Base-by-base conservation (phyloP, 2,329 filamentous ascomycete species). In the Alternaria sp. region DNA sequence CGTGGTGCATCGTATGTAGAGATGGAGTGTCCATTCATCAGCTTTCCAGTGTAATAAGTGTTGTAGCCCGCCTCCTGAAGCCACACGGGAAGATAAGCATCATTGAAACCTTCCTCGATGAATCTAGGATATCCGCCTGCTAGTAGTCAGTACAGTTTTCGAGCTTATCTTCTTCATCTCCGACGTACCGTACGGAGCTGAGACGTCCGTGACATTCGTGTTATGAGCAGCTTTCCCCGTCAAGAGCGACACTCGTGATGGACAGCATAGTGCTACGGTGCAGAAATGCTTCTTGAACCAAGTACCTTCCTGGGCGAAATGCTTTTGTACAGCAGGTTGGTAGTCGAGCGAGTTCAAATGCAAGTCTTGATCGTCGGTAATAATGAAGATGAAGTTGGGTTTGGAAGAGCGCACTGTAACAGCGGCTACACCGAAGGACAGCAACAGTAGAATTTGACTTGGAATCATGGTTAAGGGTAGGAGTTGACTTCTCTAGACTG, bases 11-110 rank as follows among this genome's bases (percentile, higher is more conserved):
- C 80, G 72, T 91, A 92, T 62, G 90, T 92, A 0, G 83, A 71
- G 2, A 86, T 81, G 0, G 81, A 86, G 55, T 91, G 89, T 0
- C 85, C 82, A 67, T 93, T 93, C 79, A 90, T 90, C 5, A 92
- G 81, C 73, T 93, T 93, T n/a, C 89, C 91, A 0, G 87, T 87
- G 69, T 92, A 93, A 71, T 91, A 92, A 0, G 90, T 92, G 67
- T 87, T 86, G 73, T 92, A 92, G 0, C 89, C 90, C 0, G 86
- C 87, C 5, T 86, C 76, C 67, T 91, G 88, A n/a, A 93, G 78
- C 90, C 90, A 93, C 0, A 92, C 75, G 0, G 90, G 90, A 0
- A 93, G 83, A 64, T 90, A 92, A 36, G 89, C 85, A 1, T 89
- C 84, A 61, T 92, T 91, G 63, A 88, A 83, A 0, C 90, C 90